Base-by-base conservation (phyloP, 306 rosid genomes). In the Coriaria nepalensis region DNA sequence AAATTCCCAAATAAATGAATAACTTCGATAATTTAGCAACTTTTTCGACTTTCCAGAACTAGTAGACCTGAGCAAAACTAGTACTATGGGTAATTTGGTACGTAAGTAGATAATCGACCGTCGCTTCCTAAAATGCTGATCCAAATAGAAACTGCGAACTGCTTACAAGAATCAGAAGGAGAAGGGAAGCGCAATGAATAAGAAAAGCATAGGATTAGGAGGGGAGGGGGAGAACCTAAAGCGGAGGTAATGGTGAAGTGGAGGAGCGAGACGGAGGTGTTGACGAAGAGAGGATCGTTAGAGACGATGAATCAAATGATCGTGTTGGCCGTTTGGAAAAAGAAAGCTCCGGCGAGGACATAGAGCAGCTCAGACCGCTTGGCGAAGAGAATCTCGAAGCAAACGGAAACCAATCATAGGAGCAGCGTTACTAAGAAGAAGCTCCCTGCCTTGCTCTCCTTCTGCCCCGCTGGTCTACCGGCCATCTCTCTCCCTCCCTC, bases 181-280 rank as follows among this genome's bases (percentile, higher is more conserved):
- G 35, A n/a, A 4, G 2, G 7, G 55, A 4, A 32, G 56, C 29
- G 40, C n/a, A 49, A 54, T 8, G 29, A 20, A 20, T 20, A 20
- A 20, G 29, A 20, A 20, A 20, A 20, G 29, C 29, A 20, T 20
- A 20, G 29, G 29, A 20, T 1, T 20, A 20, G 3, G 29, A 20
- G 29, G 29, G 3, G 29, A n/a, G 29, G 29, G 3, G 37, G 33
- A 49, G 60, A 46, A 83, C 95, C 97, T 73, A 95, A 84, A 58
- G 76, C 44, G 12, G 94, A 81, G 50, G 90, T 84, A 52, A 82
- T 12, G 44, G 55, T 7, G 63, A 93, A 81, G 60, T 88, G 97
- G 13, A 88, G 73, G 54, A 88, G 97, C 20, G 97, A 88, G 34
- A 88, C 97, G 6, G 82, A 53, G 67, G 95, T 90, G 64, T 83